Base-by-base conservation (phyloP, 2,329 filamentous ascomycete species). In the Fusarium papillatum region DNA sequence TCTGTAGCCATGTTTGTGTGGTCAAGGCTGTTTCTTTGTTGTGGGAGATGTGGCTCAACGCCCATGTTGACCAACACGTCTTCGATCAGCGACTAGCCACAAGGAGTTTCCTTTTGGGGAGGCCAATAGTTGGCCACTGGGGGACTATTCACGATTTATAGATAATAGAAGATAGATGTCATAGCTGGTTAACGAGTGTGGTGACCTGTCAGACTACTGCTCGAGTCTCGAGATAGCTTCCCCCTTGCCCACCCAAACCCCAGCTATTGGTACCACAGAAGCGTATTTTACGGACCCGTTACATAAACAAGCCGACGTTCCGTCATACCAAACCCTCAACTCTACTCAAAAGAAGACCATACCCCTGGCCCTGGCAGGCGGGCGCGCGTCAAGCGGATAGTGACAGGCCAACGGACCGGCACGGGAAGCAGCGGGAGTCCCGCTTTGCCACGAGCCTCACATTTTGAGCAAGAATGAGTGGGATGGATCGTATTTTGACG, bases 391-490 rank as follows among this genome's bases (percentile, higher is more conserved):
- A 53, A 4, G 26, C 50, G 29, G 50, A 57, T 57, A 22, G 50
- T 55, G 50, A 55, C 50, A 22, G 26, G 13, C 19, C n/a, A 22
- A 22, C 50, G 50, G 50, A 57, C 50, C 50, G 50, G 50, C 26
- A 55, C 29, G 50, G 50, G 29, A 34, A 57, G 50, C 17, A 29
- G 50, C 50, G 50, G 50, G 29, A 34, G 19, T 55, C 50, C 26
- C 26, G 50, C 26, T 19, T 55, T 55, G 50, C 50, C 50, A 55
- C 50, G 22, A 36, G 34, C 34, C 13, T 36, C 34, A 36, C 34
- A 36, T 36, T 36, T 26, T 75, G 75, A 76, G 75, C 75, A 76
- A 69, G 75, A 75, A 75, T 76, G 75, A 72, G 75, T 66, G 69
- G 46, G 64, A 76, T 77, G 60, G 59, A 60, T 60, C 36, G 2